phyloP scores from a whole-genome alignment of 139 green algal genomes.

The Tetradesmus lagerheimii region DNA sequence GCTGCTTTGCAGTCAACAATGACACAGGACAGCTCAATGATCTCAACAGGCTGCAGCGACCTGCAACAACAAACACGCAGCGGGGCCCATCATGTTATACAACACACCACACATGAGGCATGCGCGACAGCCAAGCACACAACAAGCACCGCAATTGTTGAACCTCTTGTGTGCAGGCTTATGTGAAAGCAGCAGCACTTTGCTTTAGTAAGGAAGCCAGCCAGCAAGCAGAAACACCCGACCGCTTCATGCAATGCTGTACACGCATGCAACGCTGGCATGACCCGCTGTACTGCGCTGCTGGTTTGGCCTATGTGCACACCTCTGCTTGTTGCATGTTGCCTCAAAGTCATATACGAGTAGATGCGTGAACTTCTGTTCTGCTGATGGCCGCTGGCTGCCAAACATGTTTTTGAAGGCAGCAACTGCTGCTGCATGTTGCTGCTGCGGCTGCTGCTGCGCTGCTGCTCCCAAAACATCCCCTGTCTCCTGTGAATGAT shows the following conservation, averaged over 20 bases:
- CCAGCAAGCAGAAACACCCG: no score
- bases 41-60: constrained; percentile 65
- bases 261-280: not conserved
- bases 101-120: not conserved
- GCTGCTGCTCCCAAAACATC: not conserved
- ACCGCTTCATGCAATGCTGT: no score
- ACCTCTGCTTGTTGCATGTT: constrained; percentile 59
- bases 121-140: no score
- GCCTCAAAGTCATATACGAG: constrained; percentile 66
- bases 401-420: constrained; percentile 22
- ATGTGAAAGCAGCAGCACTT: no score
- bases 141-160: no score
- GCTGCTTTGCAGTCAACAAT: constrained; percentile 64
- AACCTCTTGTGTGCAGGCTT: no score
- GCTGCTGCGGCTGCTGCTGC: not conserved
- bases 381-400: constrained; percentile 17
- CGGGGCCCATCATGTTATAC: no score
- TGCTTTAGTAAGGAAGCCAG: no score
- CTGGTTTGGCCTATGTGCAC: not conserved
- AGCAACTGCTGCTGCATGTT: constrained; percentile 7
- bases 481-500: not conserved
- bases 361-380: constrained; percentile 53
- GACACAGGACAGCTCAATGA: constrained; percentile 77
- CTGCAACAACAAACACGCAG: not conserved
- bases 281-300: no score